A percentile compares a stretch with the other conserved stretches of the same genome.
These are phyloP conservation scores for Chalara sp. DNA, from an alignment of 2,329 filamentous ascomycete genomes.

Conservation along the genomic window DNA sequence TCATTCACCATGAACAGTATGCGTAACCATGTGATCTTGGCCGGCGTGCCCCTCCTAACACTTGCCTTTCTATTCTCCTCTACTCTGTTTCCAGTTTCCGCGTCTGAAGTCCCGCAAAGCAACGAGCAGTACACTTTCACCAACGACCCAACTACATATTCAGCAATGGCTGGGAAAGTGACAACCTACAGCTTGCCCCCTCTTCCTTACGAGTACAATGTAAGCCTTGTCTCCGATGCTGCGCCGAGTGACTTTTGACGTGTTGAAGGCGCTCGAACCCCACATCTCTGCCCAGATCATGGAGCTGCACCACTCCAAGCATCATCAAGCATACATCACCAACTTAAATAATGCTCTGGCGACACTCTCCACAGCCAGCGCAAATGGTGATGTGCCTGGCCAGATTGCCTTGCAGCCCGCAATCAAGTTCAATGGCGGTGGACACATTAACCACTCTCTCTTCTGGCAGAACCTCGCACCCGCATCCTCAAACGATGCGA, in stretches of 20 bases:
- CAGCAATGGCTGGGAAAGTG: too few species aligned
- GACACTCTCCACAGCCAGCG: constrained; percentile 49
- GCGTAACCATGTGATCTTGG: too few species aligned
- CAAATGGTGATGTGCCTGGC: constrained; percentile 50
- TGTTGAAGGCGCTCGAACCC: constrained; percentile 57
- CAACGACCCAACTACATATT: too few species aligned
- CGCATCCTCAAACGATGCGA: constrained; percentile 48
- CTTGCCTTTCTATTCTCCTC: too few species aligned
- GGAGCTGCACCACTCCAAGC: constrained; percentile 73
- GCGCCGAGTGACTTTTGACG: constrained; percentile 9
- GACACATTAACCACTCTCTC: constrained; percentile 87
- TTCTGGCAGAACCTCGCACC: constrained; percentile 85
- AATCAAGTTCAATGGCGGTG: constrained; percentile 85
- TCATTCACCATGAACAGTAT: too few species aligned
- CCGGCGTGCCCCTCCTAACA: too few species aligned
- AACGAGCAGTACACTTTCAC: too few species aligned
- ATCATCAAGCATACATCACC: constrained; percentile 72
- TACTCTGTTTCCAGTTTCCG: too few species aligned
- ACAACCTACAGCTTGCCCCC: constrained; percentile 51
- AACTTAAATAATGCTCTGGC: constrained; percentile 64
- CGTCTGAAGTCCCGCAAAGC: too few species aligned
- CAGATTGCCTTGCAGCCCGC: constrained; percentile 63
- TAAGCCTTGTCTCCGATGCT: constrained; percentile 33
- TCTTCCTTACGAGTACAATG: constrained; percentile 65
- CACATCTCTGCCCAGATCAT: constrained; percentile 74